A percentile compares a stretch with the other conserved stretches of the same genome.
These are phyloP conservation scores for Strobilomyces dryophilus DNA, from an alignment of 768 basidiomycete species.

Conservation along the genomic window DNA sequence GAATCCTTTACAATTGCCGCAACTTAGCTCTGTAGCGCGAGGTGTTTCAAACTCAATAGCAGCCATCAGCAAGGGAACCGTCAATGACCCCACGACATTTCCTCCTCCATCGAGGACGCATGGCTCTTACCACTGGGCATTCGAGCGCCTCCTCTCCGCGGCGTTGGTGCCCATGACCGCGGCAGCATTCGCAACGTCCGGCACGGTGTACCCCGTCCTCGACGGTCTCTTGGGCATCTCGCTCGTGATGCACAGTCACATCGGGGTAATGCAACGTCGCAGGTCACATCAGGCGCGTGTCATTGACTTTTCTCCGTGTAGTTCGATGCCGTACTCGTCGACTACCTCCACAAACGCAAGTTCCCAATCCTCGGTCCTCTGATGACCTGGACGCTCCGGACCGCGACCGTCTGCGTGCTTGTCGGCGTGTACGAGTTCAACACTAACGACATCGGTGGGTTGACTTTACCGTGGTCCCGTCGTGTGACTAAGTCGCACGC, in stretches of 20 bases:
- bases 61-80: constrained; percentile 89
- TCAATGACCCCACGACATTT: constrained; percentile 93
- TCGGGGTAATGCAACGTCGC: constrained; percentile 58
- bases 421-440: constrained; percentile 97
- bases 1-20: neutral
- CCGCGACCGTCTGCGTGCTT: constrained; percentile 74
- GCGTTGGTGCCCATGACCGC: constrained; percentile 84
- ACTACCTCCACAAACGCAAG: constrained; percentile 93
- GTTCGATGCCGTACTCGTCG: constrained; percentile 76
- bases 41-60: constrained; percentile 33
- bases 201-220: constrained; percentile 73
- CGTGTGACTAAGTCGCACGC: neutral
- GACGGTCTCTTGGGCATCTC: constrained; percentile 87
- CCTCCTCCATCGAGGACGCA: constrained; percentile 75
- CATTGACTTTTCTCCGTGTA: constrained; percentile 22
- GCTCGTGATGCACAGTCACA: constrained; percentile 92
- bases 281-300: neutral
- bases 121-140: constrained; percentile 91
- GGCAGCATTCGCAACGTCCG: constrained; percentile 78
- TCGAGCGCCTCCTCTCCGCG: constrained; percentile 89
- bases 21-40: constrained; percentile 32
- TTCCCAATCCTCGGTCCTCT: constrained; percentile 77
- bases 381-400: constrained; percentile 71
- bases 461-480: neutral
- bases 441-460: constrained; percentile 77